Conservation (phyloP, 1,284 basidiomycete species). For the Apiotrichum domesticum region DNA sequence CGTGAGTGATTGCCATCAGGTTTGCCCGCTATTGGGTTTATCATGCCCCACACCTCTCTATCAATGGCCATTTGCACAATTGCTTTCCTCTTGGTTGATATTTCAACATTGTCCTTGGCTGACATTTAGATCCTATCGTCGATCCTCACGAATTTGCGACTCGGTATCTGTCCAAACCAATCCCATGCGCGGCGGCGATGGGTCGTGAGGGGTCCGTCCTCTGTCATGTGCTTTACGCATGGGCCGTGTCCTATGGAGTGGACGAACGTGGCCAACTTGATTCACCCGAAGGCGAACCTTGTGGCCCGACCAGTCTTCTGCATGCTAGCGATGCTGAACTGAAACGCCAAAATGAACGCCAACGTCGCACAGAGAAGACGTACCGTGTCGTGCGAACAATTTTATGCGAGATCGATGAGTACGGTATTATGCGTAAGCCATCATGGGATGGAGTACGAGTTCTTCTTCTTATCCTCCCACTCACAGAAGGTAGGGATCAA, state of each 20-base stretch:
- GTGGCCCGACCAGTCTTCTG: slow-evolving; percentile 19
- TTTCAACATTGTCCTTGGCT: not conserved
- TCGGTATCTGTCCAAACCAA: slow-evolving; percentile 50
- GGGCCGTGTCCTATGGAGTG: slow-evolving; percentile 79
- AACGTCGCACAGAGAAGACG: slow-evolving; percentile 47
- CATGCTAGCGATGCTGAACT: slow-evolving; percentile 30
- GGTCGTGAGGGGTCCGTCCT: slow-evolving; percentile 48
- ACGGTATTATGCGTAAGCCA: slow-evolving; percentile 69
- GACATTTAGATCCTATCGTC: slow-evolving; percentile 44
- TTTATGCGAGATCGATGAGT: slow-evolving; percentile 67
- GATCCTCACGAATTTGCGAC: slow-evolving; percentile 63
- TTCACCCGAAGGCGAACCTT: slow-evolving; percentile 24
- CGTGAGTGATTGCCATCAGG: slow-evolving; percentile 51
- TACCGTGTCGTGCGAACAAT: slow-evolving; percentile 64
- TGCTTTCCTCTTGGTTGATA: not conserved
- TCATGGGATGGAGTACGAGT: slow-evolving; percentile 77
- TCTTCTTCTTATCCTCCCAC: slow-evolving; percentile 66
- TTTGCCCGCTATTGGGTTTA: no score
- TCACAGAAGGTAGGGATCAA: slow-evolving; percentile 62
- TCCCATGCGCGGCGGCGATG: slow-evolving; percentile 56
- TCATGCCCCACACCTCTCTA: no score
- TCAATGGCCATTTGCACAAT: no score
- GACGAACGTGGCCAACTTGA: slow-evolving; percentile 61
- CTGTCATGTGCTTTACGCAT: slow-evolving; percentile 60
- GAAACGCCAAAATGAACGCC: slow-evolving; percentile 43